These are phyloP conservation scores for Diaporthe aspalathi DNA, from an alignment of 2,329 filamentous ascomycete genomes.

Conservation along the genomic window DNA sequence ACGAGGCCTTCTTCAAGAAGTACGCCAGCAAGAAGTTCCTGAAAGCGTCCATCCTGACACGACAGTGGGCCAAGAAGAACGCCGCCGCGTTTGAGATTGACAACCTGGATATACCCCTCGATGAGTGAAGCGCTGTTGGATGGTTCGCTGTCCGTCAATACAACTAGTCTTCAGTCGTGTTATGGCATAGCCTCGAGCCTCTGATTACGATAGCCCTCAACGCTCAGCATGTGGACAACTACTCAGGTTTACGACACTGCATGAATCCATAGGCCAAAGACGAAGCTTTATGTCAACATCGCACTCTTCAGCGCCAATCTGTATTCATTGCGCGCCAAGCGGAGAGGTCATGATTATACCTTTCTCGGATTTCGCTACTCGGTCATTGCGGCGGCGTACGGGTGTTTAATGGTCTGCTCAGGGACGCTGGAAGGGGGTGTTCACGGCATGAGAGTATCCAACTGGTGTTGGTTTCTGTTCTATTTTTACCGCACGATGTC, in stretches of 20 bases:
- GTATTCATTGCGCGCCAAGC: conserved; percentile 35
- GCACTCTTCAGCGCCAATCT: conserved; percentile 30
- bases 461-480: conserved; percentile 29
- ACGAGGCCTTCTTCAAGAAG: conserved; percentile 99
- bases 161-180: conserved; percentile 2
- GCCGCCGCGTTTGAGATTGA: conserved; percentile 66
- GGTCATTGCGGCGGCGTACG: conserved; percentile 40
- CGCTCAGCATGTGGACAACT: conserved; percentile 29
- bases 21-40: conserved; percentile 99
- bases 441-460: conserved; percentile 30
- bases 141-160: conserved; percentile 23
- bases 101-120: conserved; percentile 56
- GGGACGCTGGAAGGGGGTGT: conserved; percentile 32
- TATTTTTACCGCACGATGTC: conserved; percentile 27
- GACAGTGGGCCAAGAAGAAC: conserved; percentile 92
- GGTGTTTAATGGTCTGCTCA: conserved; percentile 37
- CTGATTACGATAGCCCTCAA: conserved; percentile 28
- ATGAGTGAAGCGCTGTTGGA: conserved; percentile 60
- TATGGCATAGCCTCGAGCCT: conserved; percentile 24
- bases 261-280: conserved; percentile 37
- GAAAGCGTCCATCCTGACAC: conserved; percentile 93
- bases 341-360: conserved; percentile 32
- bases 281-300: conserved; percentile 36
- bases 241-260: conserved; percentile 35
- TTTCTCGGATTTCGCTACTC: conserved; percentile 39